Conservation (phyloP, 2,329 filamentous ascomycete species). For the Tolypocladium ovalisporum region DNA sequence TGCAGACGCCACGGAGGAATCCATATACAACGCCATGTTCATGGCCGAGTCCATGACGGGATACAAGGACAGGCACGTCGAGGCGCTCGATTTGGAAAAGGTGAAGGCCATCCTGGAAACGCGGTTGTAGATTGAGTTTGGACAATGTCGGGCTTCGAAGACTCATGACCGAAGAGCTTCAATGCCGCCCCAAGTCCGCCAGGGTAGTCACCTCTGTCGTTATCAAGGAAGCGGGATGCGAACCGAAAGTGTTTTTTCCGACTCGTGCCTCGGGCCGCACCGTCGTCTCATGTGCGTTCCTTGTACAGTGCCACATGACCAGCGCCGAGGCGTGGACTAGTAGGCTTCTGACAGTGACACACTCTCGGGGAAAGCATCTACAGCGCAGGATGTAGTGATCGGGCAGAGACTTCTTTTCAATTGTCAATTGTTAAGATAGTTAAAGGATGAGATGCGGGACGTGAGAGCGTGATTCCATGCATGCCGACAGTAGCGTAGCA, state of each 20-base stretch:
- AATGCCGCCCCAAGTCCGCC: not conserved
- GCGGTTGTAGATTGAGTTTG: constrained; percentile 11
- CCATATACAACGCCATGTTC: constrained; percentile 53
- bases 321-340: not conserved
- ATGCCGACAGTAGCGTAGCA: not conserved
- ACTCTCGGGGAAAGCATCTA: not conserved
- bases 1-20: constrained; percentile 53
- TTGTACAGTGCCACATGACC: not conserved
- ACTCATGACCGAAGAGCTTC: too few relatives aligned
- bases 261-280: not conserved
- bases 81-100: constrained; percentile 35
- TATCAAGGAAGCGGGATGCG: not conserved
- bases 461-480: too few relatives aligned
- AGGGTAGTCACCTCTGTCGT: not conserved
- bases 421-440: not conserved
- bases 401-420: not conserved
- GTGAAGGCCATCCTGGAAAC: constrained; percentile 35
- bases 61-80: constrained; percentile 34
- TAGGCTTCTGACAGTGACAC: not conserved
- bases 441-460: not conserved
- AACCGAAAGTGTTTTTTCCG: not conserved
- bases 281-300: not conserved
- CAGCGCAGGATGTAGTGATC: not conserved
- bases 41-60: constrained; percentile 50
- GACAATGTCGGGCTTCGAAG: not conserved